These are phyloP conservation scores for Boletus pseudopeckii DNA, from an alignment of 768 basidiomycete species.

Conservation along the genomic window DNA sequence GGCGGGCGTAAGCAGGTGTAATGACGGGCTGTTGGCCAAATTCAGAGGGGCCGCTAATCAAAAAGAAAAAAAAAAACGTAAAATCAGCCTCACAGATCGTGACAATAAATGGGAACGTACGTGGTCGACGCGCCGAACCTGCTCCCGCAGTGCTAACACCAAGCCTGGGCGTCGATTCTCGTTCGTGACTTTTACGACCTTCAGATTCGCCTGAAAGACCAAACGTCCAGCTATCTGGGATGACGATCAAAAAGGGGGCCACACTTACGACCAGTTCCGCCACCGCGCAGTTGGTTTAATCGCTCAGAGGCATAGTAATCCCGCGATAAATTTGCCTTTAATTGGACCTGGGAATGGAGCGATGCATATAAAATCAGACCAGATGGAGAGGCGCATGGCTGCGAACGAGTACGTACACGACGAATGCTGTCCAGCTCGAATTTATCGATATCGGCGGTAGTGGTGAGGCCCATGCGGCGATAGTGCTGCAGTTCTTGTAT, in stretches of 20 bases:
- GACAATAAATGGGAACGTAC: conserved; percentile 32
- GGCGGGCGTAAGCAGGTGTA: conserved; percentile 84
- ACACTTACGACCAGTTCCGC: conserved; percentile 46
- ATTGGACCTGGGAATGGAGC: conserved; percentile 46
- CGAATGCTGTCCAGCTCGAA: conserved; percentile 75
- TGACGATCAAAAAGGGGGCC: conserved; percentile 28
- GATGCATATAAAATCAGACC: background rate
- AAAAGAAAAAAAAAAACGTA: too few species aligned
- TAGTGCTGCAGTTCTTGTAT: conserved; percentile 92
- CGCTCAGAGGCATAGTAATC: conserved; percentile 57
- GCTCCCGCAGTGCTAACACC: conserved; percentile 32
- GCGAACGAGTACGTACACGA: conserved; percentile 70
- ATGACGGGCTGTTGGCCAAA: conserved; percentile 82
- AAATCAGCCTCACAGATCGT: background rate
- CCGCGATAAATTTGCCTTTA: conserved; percentile 54
- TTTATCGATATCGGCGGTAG: conserved; percentile 85
- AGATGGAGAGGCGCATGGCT: background rate
- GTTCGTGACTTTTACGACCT: conserved; percentile 57
- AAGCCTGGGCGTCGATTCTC: conserved; percentile 55
- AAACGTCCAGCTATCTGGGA: background rate
- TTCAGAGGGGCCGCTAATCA: conserved; percentile 65
- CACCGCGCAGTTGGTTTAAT: conserved; percentile 44
- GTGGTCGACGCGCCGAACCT: conserved; percentile 40
- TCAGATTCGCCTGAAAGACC: conserved; percentile 40
- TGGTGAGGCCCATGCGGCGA: conserved; percentile 79